Conservation (phyloP, 2,329 filamentous ascomycete genomes). For the Verticillium zaregamsianum region DNA sequence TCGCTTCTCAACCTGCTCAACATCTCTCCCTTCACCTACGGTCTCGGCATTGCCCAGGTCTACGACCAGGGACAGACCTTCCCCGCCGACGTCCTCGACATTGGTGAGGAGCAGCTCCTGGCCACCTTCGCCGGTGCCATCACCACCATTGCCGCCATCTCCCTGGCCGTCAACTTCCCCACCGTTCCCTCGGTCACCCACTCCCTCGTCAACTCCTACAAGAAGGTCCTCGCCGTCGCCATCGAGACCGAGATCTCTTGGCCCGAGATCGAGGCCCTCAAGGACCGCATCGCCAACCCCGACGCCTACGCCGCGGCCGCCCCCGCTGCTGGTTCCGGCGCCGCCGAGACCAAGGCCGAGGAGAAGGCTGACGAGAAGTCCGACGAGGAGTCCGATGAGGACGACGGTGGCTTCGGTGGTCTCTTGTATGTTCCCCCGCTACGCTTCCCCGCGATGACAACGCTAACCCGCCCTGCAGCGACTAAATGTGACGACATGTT, state of each 20-base stretch:
- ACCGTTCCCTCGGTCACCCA: constrained; percentile 95
- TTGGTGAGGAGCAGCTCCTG: constrained; percentile 91
- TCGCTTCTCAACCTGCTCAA: constrained; percentile 99
- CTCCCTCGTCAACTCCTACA: constrained; percentile 96
- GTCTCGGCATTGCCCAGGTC: constrained; percentile 93
- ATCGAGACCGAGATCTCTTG: constrained; percentile 88
- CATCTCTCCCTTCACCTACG: constrained; percentile 99
- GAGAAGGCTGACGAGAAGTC: constrained; percentile 64
- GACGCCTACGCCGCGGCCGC: constrained; percentile 88
- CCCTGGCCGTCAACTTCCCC: constrained; percentile 90
- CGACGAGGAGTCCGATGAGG: constrained; percentile 64
- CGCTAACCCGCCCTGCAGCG: constrained; percentile 42
- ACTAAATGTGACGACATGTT: constrained; percentile 42
- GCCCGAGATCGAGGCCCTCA: constrained; percentile 95
- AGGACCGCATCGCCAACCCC: constrained; percentile 99
- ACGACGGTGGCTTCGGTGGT: constrained; percentile 72
- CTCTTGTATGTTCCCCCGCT: constrained; percentile 56
- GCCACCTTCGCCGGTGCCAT: constrained; percentile 77
- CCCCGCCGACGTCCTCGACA: constrained; percentile 80
- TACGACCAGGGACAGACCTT: constrained; percentile 98
- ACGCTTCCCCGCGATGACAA: not conserved
- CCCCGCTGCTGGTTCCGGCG: constrained; percentile 55
- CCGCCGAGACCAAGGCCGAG: constrained; percentile 50
- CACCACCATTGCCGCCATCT: constrained; percentile 82
- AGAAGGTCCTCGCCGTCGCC: constrained; percentile 89